Base-by-base conservation (phyloP, 805 yeast genomes). In the Tanozyma kutaoensis region DNA sequence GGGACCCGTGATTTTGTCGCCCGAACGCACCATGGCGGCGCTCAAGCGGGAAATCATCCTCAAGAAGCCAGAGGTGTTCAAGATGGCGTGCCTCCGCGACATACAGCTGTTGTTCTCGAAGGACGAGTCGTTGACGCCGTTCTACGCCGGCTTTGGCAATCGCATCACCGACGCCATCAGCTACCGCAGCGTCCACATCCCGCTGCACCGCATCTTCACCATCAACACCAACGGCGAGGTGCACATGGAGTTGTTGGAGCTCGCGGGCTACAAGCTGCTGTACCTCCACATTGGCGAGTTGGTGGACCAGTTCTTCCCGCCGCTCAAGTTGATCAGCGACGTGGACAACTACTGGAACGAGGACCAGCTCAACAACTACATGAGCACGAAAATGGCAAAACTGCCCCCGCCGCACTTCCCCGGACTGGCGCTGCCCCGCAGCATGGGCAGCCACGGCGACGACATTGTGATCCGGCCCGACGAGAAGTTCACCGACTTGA, bases 281-380 rank as follows among this genome's bases (percentile, higher is more conserved):
- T 91, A 91, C 48, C 71, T 91, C 27, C 76, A 75, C 36, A 88
- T 91, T 43, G 81, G 91, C 24, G 97, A 91, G 48, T 62, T 91
- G 29, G 96, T 91, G 9, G 98, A 91, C 52, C 97, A 91, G 50
- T 86, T 86, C 50, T 91, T 91, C 65, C 98, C 98, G 7, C 95
- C 96, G 0, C 46, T 58, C 18, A 45, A 40, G 26, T 46, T 45
- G 30, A 52, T 57, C 20, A 41, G 44, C n/a, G 42, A 45, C 11
- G 42, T 48, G 32, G 46, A 47, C 24, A 28, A 50, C 8, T 41
- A 46, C 31, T 55, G 58, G 59, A 51, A 56, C 31, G 45, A 53
- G 28, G 34, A 43, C 23, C 62, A 56, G 35, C 48, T 51, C 27
- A 39, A 48, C 31, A 48, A 53, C 28, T 56, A 53, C 32, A 52